Evolutionary conservation across 179 eudicot genomes (phyloP), one percentile per base, ranked within the genome.

Genomic region (Amaranthus tricolor): DNA sequence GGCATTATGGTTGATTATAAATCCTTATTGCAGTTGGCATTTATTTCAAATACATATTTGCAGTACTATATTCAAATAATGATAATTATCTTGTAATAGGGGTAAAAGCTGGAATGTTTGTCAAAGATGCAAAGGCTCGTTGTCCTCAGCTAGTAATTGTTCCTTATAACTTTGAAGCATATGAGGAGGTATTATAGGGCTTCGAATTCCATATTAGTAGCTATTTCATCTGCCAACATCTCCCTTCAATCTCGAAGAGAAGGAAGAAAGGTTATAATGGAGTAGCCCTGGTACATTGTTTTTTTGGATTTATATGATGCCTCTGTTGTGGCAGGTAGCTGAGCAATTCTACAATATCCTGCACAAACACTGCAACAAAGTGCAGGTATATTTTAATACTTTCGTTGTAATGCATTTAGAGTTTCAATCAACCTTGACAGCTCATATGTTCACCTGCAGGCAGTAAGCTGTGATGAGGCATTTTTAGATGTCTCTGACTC

Each of bases 401-500:
- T 19, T 4, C 9, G 15, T n/a, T 44, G 0, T 3, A 50, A 64
- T 59, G 5, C 68, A 50, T n/a, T 70, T 58, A 52, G 47, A 48
- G 6, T 16, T 14, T 53, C 45, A 44, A 31, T 43, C 10, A 43
- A 55, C 15, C 48, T 57, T 74, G 43, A 20, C 71, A 52, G 12
- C 6, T 59, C 10, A 77, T 63, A 53, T 0, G 44, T 80, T 75
- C 76, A 63, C 45, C 20, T 75, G 67, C 88, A 95, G 99, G 99
- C 98, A 66, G 90, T 95, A 65, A 95, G 99, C 77, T 95, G 99
- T 84, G 99, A 95, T 86, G 98, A 95, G 86, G 99, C 99, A 66
- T 93, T 93, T 82, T 71, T 95, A 71, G 99, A 95, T 81, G 84
- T 86, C 79, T 83, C 88, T 52, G 88, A 85, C 57, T 87, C 86